A percentile compares a stretch with the other conserved stretches of the same genome.
Conservation (phyloP, 768 basidiomycete species). For the Leccinum subgranulosum region DNA sequence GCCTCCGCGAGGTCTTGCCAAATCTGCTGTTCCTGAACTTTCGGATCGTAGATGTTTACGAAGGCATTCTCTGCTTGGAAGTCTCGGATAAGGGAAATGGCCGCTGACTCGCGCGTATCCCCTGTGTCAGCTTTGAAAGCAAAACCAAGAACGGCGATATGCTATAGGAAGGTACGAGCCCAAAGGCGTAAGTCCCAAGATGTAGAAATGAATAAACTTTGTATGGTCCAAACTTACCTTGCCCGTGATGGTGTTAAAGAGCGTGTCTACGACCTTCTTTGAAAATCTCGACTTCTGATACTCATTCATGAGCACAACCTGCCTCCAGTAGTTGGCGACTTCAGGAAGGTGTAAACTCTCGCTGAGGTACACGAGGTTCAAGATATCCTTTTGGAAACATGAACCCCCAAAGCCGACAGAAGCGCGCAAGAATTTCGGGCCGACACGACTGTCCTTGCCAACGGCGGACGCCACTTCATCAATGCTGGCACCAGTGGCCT, state of each 20-base stretch:
- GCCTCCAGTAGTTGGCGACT: conserved; percentile 96
- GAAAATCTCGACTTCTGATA: conserved; percentile 97
- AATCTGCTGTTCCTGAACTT: conserved; percentile 83
- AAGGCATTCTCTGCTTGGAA: conserved; percentile 88
- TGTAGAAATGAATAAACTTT: not conserved
- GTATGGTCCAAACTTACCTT: conserved; percentile 52
- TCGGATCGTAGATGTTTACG: conserved; percentile 89
- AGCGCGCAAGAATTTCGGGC: conserved; percentile 92
- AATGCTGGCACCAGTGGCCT: conserved; percentile 97
- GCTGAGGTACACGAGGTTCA: conserved; percentile 96
- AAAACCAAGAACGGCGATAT: conserved; percentile 95
- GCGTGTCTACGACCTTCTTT: conserved; percentile 91
- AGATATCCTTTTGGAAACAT: conserved; percentile 99
- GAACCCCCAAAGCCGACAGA: conserved; percentile 97
- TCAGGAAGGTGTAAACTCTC: conserved; percentile 94
- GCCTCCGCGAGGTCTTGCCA: conserved; percentile 77
- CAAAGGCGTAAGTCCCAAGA: conserved; percentile 3
- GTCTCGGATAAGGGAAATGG: conserved; percentile 91
- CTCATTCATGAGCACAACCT: conserved; percentile 98
- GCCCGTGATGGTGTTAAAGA: conserved; percentile 97
- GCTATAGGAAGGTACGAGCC: conserved; percentile 39
- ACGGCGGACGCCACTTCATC: conserved; percentile 96
- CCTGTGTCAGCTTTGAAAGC: conserved; percentile 99
- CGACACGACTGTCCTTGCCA: conserved; percentile 89
- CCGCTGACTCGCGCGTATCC: conserved; percentile 96